Base-by-base conservation (phyloP, 2,329 filamentous ascomycete species). In the Xylariaceae sp. region DNA sequence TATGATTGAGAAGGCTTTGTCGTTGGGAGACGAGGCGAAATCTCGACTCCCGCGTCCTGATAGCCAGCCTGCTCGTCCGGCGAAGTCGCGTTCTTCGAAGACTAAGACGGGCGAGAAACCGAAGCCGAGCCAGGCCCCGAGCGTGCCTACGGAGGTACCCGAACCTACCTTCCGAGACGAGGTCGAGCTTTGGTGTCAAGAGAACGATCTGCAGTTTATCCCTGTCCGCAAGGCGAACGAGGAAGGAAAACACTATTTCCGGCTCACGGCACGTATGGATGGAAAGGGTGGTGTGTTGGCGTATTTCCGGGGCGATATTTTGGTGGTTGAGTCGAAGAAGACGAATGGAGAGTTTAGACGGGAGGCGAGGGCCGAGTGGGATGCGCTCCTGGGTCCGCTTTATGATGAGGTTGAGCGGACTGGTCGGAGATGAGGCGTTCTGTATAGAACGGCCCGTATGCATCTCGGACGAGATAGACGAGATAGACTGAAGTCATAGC, bases 161-260 rank as follows among this genome's bases (percentile, higher is more conserved):
- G 83, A 87, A 63, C 75, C 82, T 10, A 85, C 87, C 0, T 92
- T 94, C 77, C 87, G 86, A 65, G 85, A 91, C 65, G 81, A 87
- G 7, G 82, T 94, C n/a, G 90, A 95, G 71, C 82, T 84, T 35
- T 95, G 89, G 88, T 92, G 89, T 69, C 81, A 84, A 58, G 86
- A 90, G 56, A 85, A 94, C 67, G 88, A 90, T 58, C 76, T 95
- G 49, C 83, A 91, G 59, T 82, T 95, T 68, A 78, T 93, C 10
- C 88, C 90, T 0, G 76, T 92, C 61, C 83, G 88, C 56, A 89
- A 90, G 66, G 74, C 77, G 51, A 83, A 87, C 51, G 79, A 80
- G 34, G 89, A 83, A 51, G 89, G 89, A 0, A 79, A 85, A 37
- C 83, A 90, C 23, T 81, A 92, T 56, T 89, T 88, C 75, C 77